Conservation (phyloP, 768 basidiomycete species). For the Phallus indusiatus region DNA sequence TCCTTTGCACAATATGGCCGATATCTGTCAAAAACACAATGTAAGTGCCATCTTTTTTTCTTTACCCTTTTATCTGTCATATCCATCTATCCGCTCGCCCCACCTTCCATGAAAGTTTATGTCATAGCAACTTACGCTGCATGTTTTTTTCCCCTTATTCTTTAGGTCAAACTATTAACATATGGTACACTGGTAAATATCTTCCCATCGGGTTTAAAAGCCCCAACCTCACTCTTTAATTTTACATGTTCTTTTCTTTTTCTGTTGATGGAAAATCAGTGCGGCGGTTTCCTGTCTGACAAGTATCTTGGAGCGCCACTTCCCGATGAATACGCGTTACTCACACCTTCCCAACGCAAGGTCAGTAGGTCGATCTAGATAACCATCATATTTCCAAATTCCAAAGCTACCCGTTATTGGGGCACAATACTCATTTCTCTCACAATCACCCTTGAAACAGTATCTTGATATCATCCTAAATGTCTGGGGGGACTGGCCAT, state of each 20-base stretch:
- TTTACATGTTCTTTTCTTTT: constrained; percentile 3
- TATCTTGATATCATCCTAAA: constrained; percentile 77
- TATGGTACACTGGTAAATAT: constrained; percentile 70
- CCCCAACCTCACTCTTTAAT: not conserved
- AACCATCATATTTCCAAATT: not conserved
- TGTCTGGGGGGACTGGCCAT: constrained; percentile 69
- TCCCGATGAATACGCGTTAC: constrained; percentile 59
- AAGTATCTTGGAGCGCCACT: constrained; percentile 59
- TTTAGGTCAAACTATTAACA: constrained; percentile 57
- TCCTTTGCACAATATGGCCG: constrained; percentile 66
- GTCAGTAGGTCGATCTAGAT: constrained; percentile 25
- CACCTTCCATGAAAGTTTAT: not conserved
- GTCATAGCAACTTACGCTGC: not conserved
- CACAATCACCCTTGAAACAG: constrained; percentile 32
- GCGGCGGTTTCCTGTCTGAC: constrained; percentile 75
- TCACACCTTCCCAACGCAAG: constrained; percentile 82
- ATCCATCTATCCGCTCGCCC: not conserved
- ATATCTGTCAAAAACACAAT: constrained; percentile 62
- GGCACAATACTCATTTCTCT: constrained; percentile 3
- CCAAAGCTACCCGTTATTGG: not conserved
- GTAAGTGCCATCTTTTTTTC: not conserved
- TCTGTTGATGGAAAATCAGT: constrained; percentile 37
- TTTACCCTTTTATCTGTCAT: not conserved
- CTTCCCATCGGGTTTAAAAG: too few species aligned
- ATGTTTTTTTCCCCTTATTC: not conserved